Percentiles rank a stretch among this genome's conserved stretches.
phyloP scores from a whole-genome alignment of 768 basidiomycete species.

The Clavaria fumosa region DNA sequence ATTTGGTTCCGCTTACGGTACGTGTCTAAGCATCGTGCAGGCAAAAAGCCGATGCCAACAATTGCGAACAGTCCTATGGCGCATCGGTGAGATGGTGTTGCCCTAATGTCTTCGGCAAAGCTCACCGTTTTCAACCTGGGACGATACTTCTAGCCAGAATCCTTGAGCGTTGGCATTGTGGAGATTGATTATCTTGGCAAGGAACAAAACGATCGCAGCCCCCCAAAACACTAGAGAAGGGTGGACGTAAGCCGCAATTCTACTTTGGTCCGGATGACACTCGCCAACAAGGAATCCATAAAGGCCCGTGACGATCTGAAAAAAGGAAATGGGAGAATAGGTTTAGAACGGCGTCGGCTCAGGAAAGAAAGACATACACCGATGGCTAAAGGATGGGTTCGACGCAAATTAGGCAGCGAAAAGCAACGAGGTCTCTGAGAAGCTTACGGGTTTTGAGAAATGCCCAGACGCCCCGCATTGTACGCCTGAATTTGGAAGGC shows the following conservation, averaged over 20 bases:
- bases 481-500: slow-evolving; percentile 41
- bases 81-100: not conserved
- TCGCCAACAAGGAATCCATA: slow-evolving; percentile 64
- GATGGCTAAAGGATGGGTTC: slow-evolving; percentile 30
- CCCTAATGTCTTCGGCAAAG: not conserved
- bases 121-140: slow-evolving; percentile 62
- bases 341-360: not conserved
- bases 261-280: slow-evolving; percentile 9
- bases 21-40: slow-evolving; percentile 59
- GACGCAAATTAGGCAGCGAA: slow-evolving; percentile 1
- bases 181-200: slow-evolving; percentile 52
- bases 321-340: not conserved
- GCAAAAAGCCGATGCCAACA: slow-evolving; percentile 69
- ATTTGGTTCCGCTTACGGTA: slow-evolving; percentile 34
- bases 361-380: slow-evolving; percentile 31
- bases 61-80: slow-evolving; percentile 55
- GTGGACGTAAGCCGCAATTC: slow-evolving; percentile 3
- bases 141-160: slow-evolving; percentile 69
- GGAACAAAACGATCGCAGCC: slow-evolving; percentile 63
- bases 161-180: slow-evolving; percentile 55
- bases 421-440: not conserved
- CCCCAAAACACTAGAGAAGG: slow-evolving; percentile 64
- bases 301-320: slow-evolving; percentile 45
- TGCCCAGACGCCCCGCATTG: slow-evolving; percentile 58
- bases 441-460: slow-evolving; percentile 70